Evolutionary conservation across 495 filamentous ascomycete species (phyloP).

Genomic region (Talaromyces thailandensis): DNA sequence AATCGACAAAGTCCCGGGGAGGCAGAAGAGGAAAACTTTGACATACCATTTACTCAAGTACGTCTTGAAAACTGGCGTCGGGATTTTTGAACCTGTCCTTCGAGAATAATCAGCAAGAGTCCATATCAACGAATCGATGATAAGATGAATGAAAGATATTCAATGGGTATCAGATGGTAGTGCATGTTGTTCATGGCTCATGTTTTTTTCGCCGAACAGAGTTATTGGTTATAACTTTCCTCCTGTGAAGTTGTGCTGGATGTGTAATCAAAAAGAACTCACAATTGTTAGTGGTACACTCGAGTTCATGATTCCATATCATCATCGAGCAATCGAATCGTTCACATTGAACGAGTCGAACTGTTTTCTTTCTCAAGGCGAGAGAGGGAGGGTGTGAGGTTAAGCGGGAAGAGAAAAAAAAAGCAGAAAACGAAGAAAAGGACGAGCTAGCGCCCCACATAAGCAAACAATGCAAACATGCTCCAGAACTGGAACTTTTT

Average conservation of each 20-base stretch:
- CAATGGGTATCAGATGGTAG: conserved; percentile 82
- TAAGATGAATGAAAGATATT: conserved; percentile 10
- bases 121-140: not conserved
- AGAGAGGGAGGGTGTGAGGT: not conserved
- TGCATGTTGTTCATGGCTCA: conserved; percentile 99
- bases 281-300: not conserved
- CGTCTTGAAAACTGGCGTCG: not conserved
- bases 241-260: conserved; percentile 37
- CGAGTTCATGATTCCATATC: not conserved
- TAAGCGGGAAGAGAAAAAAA: conserved; percentile 17
- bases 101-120: not conserved
- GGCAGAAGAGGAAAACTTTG: not conserved
- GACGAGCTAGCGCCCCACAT: conserved; percentile 7
- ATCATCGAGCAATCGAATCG: not conserved
- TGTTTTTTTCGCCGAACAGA: conserved; percentile 62
- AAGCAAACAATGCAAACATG: conserved; percentile 38
- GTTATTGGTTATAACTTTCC: conserved; percentile 50
- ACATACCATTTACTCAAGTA: not conserved
- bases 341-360: not conserved
- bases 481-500: conserved; percentile 12
- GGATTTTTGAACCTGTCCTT: not conserved
- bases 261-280: not conserved
- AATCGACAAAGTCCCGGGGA: conserved; percentile 12
- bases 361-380: not conserved
- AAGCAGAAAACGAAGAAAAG: conserved; percentile 14